phyloP scores from a whole-genome alignment of 2,329 filamentous ascomycete genomes.

The Huntiella savannae region DNA sequence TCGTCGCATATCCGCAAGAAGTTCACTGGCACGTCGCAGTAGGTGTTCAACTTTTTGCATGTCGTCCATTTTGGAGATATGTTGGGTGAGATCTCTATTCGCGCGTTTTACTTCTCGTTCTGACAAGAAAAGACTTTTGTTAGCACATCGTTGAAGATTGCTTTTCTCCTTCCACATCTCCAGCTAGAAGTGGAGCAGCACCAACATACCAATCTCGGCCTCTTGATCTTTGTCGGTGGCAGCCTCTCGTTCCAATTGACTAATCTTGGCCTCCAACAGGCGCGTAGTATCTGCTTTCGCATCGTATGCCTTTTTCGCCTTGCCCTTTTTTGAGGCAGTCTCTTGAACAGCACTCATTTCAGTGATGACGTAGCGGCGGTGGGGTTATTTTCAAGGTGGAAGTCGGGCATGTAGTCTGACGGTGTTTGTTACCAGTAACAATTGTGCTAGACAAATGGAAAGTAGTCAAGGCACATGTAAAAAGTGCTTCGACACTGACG shows the following conservation, averaged over 20 bases:
- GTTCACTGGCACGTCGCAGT: constrained; percentile 76
- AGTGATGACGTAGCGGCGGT: no score
- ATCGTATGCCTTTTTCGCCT: constrained; percentile 69
- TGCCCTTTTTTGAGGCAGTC: constrained; percentile 45
- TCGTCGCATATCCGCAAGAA: constrained; percentile 87
- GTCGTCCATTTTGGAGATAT: constrained; percentile 81
- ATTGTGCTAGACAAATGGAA: no score
- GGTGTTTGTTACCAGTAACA: no score
- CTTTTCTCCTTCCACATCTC: background rate
- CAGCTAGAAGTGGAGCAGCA: background rate
- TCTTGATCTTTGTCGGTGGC: constrained; percentile 91
- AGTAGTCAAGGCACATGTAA: no score
- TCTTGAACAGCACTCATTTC: background rate
- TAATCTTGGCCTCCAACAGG: constrained; percentile 80
- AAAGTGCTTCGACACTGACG: no score
- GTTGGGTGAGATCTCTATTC: constrained; percentile 71
- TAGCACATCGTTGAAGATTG: background rate
- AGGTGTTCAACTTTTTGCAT: constrained; percentile 81
- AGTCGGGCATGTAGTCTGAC: no score
- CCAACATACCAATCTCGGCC: constrained; percentile 65
- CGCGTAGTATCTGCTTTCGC: constrained; percentile 73
- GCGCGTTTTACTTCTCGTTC: constrained; percentile 90
- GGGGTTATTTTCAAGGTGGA: no score
- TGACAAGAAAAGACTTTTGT: constrained; percentile 19
- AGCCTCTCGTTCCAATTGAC: constrained; percentile 82